Percentiles rank a stretch among this genome's conserved stretches.
Conservation (phyloP, 148 eudicot species). For the Tetragonia tetragonoides region DNA sequence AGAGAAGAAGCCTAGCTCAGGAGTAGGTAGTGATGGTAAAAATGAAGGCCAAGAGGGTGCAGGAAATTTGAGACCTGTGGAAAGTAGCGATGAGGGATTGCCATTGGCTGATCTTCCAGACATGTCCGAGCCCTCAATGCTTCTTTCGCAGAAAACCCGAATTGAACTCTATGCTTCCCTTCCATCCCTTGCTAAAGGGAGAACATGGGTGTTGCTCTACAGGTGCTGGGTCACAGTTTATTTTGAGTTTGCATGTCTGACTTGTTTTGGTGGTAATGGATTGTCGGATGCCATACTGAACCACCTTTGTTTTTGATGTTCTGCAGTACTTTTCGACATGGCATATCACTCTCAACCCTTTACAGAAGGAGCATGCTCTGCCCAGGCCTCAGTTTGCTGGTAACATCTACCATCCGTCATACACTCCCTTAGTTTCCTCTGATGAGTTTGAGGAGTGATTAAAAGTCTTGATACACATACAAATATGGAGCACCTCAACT, state of each 20-base stretch:
- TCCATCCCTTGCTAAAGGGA: conserved; percentile 67
- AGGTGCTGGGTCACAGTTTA: conserved; percentile 42
- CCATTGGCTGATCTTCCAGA: conserved; percentile 54
- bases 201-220: conserved; percentile 86
- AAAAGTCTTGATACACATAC: background rate
- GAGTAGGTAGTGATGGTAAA: conserved; percentile 29
- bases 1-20: conserved; percentile 40
- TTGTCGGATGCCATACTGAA: conserved; percentile 7
- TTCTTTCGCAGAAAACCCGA: conserved; percentile 63
- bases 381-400: conserved; percentile 88
- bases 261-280: background rate
- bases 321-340: conserved; percentile 94
- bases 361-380: conserved; percentile 83
- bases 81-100: conserved; percentile 33
- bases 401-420: conserved; percentile 26
- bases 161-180: conserved; percentile 58
- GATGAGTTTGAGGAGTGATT: conserved; percentile 7
- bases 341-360: conserved; percentile 83
- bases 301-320: background rate
- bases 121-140: conserved; percentile 72
- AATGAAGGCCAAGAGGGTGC: conserved; percentile 30
- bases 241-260: conserved; percentile 3
- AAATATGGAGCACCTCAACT: background rate
- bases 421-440: background rate
- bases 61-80: conserved; percentile 34